Percentiles rank a stretch among this genome's conserved stretches.
Evolutionary conservation across 139 green algal genomes (phyloP).

Genomic region (Medakamo hakoo): DNA sequence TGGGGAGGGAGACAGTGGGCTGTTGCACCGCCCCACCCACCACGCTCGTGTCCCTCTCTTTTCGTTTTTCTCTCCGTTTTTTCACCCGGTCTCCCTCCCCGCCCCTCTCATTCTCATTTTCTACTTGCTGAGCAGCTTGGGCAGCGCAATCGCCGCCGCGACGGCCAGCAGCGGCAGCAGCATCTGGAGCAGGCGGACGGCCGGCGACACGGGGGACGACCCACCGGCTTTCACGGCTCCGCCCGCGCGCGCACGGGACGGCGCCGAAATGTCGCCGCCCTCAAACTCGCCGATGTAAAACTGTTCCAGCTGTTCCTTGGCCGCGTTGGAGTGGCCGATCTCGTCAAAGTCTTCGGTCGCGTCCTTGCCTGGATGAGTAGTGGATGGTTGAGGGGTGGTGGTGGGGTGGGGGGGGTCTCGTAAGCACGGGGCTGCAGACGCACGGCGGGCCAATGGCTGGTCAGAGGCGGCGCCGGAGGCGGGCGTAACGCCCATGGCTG

Average conservation of each 20-base stretch:
- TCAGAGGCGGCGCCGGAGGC: too few species aligned
- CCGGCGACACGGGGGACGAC: background rate
- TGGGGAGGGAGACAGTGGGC: too few species aligned
- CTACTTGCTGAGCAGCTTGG: slow-evolving; percentile 7
- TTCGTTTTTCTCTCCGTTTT: slow-evolving; percentile 5
- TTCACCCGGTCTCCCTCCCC: background rate
- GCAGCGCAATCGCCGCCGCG: slow-evolving; percentile 2
- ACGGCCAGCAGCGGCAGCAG: slow-evolving; percentile 22
- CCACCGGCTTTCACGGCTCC: background rate
- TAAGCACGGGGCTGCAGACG: background rate
- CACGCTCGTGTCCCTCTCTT: too few species aligned
- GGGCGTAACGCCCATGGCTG: background rate
- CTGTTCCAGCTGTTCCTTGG: slow-evolving; percentile 55
- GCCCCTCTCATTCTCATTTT: too few species aligned
- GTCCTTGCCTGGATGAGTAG: slow-evolving; percentile 64
- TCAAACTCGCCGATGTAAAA: slow-evolving; percentile 57
- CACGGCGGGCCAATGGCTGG: too few species aligned
- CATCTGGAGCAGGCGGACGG: slow-evolving; percentile 8
- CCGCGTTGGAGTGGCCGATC: slow-evolving; percentile 70
- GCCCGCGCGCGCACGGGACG: background rate
- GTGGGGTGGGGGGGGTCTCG: background rate
- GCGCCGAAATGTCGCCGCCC: slow-evolving; percentile 18
- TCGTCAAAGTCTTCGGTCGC: slow-evolving; percentile 80
- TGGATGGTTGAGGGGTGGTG: background rate
- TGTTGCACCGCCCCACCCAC: too few species aligned